These are phyloP conservation scores for Tubosaeta sp. DNA, from an alignment of 768 basidiomycete genomes.

Conservation along the genomic window DNA sequence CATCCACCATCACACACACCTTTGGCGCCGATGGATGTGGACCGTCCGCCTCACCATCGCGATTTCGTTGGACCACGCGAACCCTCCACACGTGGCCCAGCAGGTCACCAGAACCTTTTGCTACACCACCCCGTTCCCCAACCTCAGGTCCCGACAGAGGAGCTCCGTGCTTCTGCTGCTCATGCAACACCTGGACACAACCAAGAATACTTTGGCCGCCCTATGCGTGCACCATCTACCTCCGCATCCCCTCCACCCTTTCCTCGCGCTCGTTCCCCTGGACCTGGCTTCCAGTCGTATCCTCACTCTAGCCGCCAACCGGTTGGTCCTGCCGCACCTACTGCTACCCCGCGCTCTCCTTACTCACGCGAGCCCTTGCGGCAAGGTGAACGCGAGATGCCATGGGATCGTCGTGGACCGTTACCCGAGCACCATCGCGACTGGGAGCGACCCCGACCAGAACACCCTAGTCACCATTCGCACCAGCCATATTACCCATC, in stretches of 20 bases:
- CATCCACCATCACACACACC: slow-evolving; percentile 64
- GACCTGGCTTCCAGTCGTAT: slow-evolving; percentile 45
- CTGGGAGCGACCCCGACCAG: slow-evolving; percentile 47
- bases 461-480: slow-evolving; percentile 31
- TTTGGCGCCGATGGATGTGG: slow-evolving; percentile 75
- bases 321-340: slow-evolving; percentile 50
- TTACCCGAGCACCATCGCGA: slow-evolving; percentile 44
- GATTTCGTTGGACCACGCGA: slow-evolving; percentile 55
- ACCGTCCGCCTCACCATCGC: slow-evolving; percentile 51
- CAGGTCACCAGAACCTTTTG: slow-evolving; percentile 51
- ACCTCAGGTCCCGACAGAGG: slow-evolving; percentile 50
- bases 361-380: slow-evolving; percentile 52
- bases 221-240: slow-evolving; percentile 49
- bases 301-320: slow-evolving; percentile 44
- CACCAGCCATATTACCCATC: slow-evolving; percentile 31
- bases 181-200: slow-evolving; percentile 40
- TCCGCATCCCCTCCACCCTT: slow-evolving; percentile 59
- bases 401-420: slow-evolving; percentile 59
- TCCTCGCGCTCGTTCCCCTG: slow-evolving; percentile 47
- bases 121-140: slow-evolving; percentile 70
- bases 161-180: slow-evolving; percentile 39
- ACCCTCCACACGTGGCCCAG: slow-evolving; percentile 44
- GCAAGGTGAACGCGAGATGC: slow-evolving; percentile 46
- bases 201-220: slow-evolving; percentile 55
- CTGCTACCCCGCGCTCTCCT: slow-evolving; percentile 54